Conservation (phyloP, 495 filamentous ascomycete species). For the Penicillium longicatenatum region DNA sequence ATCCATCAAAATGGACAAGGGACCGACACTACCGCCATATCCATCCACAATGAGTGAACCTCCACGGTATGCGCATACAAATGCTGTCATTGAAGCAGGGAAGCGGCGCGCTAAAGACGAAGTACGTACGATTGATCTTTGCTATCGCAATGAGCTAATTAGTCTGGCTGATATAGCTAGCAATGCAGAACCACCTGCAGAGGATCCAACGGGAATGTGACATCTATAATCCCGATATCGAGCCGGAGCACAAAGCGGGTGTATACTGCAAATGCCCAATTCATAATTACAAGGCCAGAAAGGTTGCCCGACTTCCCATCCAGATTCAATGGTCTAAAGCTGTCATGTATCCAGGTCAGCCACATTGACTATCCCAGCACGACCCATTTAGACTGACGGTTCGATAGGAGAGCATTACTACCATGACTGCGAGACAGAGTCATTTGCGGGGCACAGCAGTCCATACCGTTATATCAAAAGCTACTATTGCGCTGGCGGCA, state of each 20-base stretch:
- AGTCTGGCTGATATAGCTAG: constrained; percentile 23
- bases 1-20: background rate
- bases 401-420: constrained; percentile 43
- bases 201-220: constrained; percentile 31
- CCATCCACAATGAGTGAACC: background rate
- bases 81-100: constrained; percentile 39
- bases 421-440: constrained; percentile 29
- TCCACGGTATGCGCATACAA: constrained; percentile 22
- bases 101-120: constrained; percentile 40
- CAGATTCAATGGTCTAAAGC: constrained; percentile 48
- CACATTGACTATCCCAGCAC: background rate
- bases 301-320: constrained; percentile 35
- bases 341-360: constrained; percentile 44
- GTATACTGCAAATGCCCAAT: constrained; percentile 33
- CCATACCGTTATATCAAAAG: constrained; percentile 28
- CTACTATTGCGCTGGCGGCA: constrained; percentile 18
- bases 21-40: constrained; percentile 1
- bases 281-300: constrained; percentile 35
- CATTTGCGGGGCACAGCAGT: too few species aligned
- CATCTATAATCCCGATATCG: constrained; percentile 51
- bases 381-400: background rate
- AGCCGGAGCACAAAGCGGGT: constrained; percentile 47
- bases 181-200: constrained; percentile 45
- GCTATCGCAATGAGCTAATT: background rate
- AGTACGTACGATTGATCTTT: background rate